Evolutionary conservation across 2,329 filamentous ascomycete species (phyloP), one percentile per base, ranked within the genome.

Genomic region (Xylariaceae sp.): DNA sequence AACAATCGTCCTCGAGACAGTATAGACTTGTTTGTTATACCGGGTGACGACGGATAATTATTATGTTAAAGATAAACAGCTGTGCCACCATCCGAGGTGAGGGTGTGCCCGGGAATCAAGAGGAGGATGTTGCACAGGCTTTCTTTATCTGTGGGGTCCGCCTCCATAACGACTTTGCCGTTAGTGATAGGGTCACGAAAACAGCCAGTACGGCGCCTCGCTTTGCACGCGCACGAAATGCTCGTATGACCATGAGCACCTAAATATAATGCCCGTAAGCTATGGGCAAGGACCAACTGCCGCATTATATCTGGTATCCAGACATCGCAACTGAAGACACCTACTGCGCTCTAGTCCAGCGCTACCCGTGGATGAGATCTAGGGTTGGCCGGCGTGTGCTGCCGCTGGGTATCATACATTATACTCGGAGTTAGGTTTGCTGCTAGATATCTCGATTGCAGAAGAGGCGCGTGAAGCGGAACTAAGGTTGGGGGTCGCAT

Each of bases 261-360:
- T 8, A 8, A 4, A 9, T 49, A n/a, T n/a, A n/a, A n/a, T n/a
- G n/a, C 5, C 46, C 46, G 9, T 7, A 31, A 8, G 11, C 19
- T 4, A 49, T 39, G 34, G n/a, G n/a, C 6, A 8, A 37, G 17
- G 34, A 49, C 3, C n/a, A 49, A 23, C 23, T 17, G n/a, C 46
- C 46, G 7, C 40, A 49, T 26, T 49, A 34, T 16, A 49, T 49
- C 33, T 49, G 46, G 46, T n/a, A 49, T 40, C 46, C 46, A 6
- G 33, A 39, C 9, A 19, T 49, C 21, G 46, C 46, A 1, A 28
- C 34, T 6, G 46, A 49, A 40, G 34, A 21, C 9, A 40, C 33
- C 9, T 49, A 49, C 16, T 26, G 46, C 17, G 6, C 21, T 9
- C 16, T 49, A 29, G 34, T 9, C 14, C n/a, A 21, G 11, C 34